Conservation (phyloP, 129 eudicot genomes). For the Artemisia argyi region DNA sequence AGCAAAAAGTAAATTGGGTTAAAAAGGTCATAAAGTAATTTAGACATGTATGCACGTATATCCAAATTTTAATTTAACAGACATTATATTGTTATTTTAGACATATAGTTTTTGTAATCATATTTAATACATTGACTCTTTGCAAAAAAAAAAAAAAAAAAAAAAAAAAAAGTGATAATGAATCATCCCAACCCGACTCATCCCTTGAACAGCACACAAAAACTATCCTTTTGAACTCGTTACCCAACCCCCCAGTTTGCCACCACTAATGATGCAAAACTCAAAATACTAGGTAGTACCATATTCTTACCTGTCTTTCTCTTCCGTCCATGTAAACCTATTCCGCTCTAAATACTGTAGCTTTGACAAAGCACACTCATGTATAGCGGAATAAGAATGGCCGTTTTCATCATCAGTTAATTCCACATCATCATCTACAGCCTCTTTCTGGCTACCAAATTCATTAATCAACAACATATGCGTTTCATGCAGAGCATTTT, state of each 20-base stretch:
- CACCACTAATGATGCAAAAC: neutral
- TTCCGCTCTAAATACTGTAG: conserved; percentile 44
- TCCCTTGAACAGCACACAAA: neutral
- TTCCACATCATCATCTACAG: conserved; percentile 41
- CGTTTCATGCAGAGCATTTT: conserved; percentile 18
- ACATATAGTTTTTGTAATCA: neutral
- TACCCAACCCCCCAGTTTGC: neutral
- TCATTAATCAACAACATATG: conserved; percentile 27
- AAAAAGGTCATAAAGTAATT: neutral
- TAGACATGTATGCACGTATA: neutral
- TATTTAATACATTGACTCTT: conserved; percentile 5
- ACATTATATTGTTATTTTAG: neutral
- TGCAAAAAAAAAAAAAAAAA: neutral
- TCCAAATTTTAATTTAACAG: neutral
- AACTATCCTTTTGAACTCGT: neutral
- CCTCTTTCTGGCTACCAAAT: conserved; percentile 36
- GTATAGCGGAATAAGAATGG: conserved; percentile 33
- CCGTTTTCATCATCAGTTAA: conserved; percentile 44
- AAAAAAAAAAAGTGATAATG: neutral
- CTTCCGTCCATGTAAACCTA: conserved; percentile 80
- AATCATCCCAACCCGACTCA: neutral
- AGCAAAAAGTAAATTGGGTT: neutral
- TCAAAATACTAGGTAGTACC: neutral
- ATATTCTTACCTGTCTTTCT: conserved; percentile 63
- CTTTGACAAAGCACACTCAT: conserved; percentile 54